A percentile compares a stretch with the other conserved stretches of the same genome.
These are phyloP conservation scores for Colletotrichum siamense DNA, from an alignment of 2,329 filamentous ascomycete genomes.

Conservation along the genomic window DNA sequence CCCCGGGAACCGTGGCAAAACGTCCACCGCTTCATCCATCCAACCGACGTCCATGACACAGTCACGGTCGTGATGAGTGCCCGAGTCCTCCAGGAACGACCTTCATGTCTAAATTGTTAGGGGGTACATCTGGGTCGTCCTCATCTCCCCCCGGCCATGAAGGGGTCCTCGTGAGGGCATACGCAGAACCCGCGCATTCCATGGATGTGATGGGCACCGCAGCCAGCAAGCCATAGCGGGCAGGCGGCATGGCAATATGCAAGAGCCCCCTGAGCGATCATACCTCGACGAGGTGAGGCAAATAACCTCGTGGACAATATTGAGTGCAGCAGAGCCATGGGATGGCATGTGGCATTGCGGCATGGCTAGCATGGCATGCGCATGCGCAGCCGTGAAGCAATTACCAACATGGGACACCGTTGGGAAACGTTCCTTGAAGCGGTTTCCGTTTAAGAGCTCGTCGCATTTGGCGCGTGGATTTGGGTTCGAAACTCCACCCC, in stretches of 20 bases:
- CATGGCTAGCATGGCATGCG: neutral
- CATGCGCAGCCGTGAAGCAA: neutral
- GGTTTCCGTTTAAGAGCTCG: neutral
- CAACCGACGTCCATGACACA: neutral
- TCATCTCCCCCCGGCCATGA: neutral
- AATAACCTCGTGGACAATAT: neutral
- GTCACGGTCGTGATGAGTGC: neutral
- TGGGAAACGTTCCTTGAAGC: neutral
- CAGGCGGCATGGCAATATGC: neutral
- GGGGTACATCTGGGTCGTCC: neutral
- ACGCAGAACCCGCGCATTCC: neutral
- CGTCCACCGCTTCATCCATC: neutral
- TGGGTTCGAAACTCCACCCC: neutral
- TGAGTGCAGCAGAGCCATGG: neutral
- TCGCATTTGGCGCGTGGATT: neutral
- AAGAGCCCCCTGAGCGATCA: constrained; percentile 10
- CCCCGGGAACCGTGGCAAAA: neutral
- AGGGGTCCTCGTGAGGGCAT: neutral
- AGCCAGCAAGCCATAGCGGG: neutral
- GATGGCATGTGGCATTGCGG: neutral
- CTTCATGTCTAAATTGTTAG: constrained; percentile 10
- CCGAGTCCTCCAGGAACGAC: neutral
- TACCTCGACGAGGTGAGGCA: neutral
- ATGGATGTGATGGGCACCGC: neutral
- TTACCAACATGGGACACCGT: neutral